Conservation (phyloP, 2,329 filamentous ascomycete species). For the Aspergillus neoniger region DNA sequence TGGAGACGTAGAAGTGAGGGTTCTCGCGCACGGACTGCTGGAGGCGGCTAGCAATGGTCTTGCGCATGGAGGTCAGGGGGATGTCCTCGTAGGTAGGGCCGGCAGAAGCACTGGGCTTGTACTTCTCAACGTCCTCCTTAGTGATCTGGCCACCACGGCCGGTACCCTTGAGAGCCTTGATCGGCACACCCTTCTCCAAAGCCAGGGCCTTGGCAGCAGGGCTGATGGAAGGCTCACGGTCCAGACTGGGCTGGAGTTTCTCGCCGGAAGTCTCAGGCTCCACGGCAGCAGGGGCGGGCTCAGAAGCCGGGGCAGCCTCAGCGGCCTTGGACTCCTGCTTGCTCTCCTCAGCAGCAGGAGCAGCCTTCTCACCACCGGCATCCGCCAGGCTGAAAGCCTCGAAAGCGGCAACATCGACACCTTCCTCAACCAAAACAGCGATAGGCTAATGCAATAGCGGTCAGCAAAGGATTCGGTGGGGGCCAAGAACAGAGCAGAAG, state of each 20-base stretch:
- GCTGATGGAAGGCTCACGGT: slow-evolving; percentile 74
- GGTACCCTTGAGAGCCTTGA: slow-evolving; percentile 80
- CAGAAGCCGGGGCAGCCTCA: slow-evolving; percentile 62
- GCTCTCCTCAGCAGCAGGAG: slow-evolving; percentile 64
- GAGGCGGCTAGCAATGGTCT: slow-evolving; percentile 91
- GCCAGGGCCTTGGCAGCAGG: slow-evolving; percentile 79
- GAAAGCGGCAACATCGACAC: slow-evolving; percentile 81
- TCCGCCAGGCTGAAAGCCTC: slow-evolving; percentile 85
- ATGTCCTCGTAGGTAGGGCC: slow-evolving; percentile 77
- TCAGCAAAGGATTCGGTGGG: slow-evolving; percentile 19
- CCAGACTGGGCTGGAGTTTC: slow-evolving; percentile 78
- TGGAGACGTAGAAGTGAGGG: slow-evolving; percentile 97
- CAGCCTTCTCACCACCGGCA: slow-evolving; percentile 78
- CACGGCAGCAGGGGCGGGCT: slow-evolving; percentile 49
- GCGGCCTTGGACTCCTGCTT: slow-evolving; percentile 55
- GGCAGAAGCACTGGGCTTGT: slow-evolving; percentile 57
- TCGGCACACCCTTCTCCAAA: slow-evolving; percentile 76
- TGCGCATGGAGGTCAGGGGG: slow-evolving; percentile 90
- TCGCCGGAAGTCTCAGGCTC: slow-evolving; percentile 74
- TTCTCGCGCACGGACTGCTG: slow-evolving; percentile 88
- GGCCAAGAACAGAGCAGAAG: neutral
- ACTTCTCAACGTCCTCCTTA: slow-evolving; percentile 91
- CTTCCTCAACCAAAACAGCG: slow-evolving; percentile 91
- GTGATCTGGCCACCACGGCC: slow-evolving; percentile 85
- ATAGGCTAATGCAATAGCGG: slow-evolving; percentile 69